Percentiles rank a stretch among this genome's conserved stretches.
Evolutionary conservation across 73 alveolate genomes (phyloP).

Genomic region (Uronychia binucleata): DNA sequence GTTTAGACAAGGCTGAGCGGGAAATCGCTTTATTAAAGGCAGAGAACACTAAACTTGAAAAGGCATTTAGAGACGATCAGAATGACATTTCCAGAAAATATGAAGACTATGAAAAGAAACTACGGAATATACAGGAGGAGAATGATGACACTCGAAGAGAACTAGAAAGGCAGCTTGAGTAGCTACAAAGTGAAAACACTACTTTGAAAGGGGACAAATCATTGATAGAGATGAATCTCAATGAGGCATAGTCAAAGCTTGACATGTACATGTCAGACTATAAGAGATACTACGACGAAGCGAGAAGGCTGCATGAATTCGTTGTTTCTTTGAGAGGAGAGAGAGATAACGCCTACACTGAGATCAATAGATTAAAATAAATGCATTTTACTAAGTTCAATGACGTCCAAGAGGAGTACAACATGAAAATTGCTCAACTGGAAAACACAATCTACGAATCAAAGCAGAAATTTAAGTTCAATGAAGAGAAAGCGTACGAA

Average conservation of each 20-base stretch:
- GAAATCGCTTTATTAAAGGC: conserved; percentile 39
- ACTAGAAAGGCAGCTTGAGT: conserved; percentile 19
- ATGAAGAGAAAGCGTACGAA: conserved; percentile 64
- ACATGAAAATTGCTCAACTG: conserved; percentile 25
- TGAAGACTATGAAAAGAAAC: conserved; percentile 50
- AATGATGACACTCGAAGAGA: conserved; percentile 37
- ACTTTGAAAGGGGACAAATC: conserved; percentile 23
- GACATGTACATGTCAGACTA: conserved; percentile 45
- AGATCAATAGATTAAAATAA: conserved; percentile 40
- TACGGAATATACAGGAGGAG: conserved; percentile 35
- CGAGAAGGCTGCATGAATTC: conserved; percentile 44
- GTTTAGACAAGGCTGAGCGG: conserved; percentile 11
- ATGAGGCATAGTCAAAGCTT: conserved; percentile 37
- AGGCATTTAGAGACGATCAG: conserved; percentile 32
- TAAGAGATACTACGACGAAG: conserved; percentile 51
- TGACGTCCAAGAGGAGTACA: conserved; percentile 53
- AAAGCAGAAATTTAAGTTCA: conserved; percentile 39
- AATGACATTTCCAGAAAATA: conserved; percentile 34
- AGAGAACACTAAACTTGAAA: conserved; percentile 26
- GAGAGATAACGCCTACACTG: conserved; percentile 49
- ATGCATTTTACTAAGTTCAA: conserved; percentile 36
- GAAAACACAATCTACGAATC: conserved; percentile 50
- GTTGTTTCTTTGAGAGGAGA: conserved; percentile 37
- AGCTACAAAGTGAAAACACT: conserved; percentile 43
- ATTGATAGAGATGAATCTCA: neutral